Percentiles rank a stretch among this genome's conserved stretches.
Conservation (phyloP, 1,284 basidiomycete genomes). For the Mrakiaceae sp. region DNA sequence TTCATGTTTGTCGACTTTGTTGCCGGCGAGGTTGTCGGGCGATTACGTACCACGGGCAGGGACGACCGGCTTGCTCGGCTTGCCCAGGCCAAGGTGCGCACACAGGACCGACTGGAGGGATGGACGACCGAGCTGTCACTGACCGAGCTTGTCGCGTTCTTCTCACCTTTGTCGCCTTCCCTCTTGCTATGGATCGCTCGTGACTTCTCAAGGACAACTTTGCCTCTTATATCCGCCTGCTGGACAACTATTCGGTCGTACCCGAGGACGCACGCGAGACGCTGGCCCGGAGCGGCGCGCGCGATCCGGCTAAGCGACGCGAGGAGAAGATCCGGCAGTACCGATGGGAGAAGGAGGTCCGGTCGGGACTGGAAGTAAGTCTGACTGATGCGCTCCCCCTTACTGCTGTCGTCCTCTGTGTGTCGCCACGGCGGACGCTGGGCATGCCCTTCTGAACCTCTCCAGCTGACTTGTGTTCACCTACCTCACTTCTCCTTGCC, state of each 20-base stretch:
- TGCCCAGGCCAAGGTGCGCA: conserved; percentile 48
- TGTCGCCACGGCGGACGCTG: too few relatives aligned
- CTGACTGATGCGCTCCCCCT: not conserved
- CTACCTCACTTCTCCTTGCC: too few relatives aligned
- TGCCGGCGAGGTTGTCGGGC: conserved; percentile 57
- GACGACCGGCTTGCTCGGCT: conserved; percentile 39
- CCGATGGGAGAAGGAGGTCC: conserved; percentile 68
- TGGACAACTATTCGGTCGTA: conserved; percentile 61
- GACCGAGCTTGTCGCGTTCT: not conserved
- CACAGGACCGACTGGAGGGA: not conserved
- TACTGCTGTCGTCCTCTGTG: not conserved
- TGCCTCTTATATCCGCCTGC: conserved; percentile 42
- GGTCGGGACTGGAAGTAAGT: conserved; percentile 53
- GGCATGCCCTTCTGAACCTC: conserved; percentile 21
- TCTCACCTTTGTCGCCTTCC: too few relatives aligned
- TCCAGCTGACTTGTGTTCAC: too few relatives aligned
- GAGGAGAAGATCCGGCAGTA: conserved; percentile 82
- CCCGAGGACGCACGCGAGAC: conserved; percentile 50
- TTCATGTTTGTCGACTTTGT: conserved; percentile 70
- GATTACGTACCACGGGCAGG: conserved; percentile 48
- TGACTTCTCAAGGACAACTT: conserved; percentile 43
- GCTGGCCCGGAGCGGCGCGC: conserved; percentile 40
- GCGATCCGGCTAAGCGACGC: conserved; percentile 56
- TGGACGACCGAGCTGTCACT: not conserved
- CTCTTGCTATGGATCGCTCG: not conserved